Base-by-base conservation (phyloP, 2,329 filamentous ascomycete species). In the Shiraia sp. region DNA sequence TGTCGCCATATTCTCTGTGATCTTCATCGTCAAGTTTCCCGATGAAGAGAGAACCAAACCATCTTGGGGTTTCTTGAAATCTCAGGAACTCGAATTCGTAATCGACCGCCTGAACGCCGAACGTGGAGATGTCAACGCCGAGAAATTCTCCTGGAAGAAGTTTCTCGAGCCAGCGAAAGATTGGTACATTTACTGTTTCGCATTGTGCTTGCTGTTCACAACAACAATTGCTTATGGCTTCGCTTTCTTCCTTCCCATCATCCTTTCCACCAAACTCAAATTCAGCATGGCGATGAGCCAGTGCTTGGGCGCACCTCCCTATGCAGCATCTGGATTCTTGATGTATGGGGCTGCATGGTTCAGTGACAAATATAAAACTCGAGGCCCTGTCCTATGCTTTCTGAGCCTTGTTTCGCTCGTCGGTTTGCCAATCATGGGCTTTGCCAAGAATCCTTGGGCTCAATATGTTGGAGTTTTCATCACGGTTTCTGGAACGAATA, bases 301-400 rank as follows among this genome's bases (percentile, higher is more conserved):
- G 31, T 60, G 57, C 24, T 46, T 58, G n/a, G 51, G 50, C 12
- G 54, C 53, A 9, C 58, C 60, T 4, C 60, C 59, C 1, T 61
- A 63, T 26, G 52, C 51, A 3, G 53, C 56, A n/a, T 53, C 50
- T 14, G 57, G 51, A 2, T 39, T 62, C 23, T 35, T 61, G 38
- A 63, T 62, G 53, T 58, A 57, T 29, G 53, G 47, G n/a, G 40
- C 53, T 4, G 57, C 51, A 3, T 57, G 51, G 50, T 53, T 57
- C 42, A 45, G 41, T 33, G 57, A 60, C 36, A 60, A 56, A 39
- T 60, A 58, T 44, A 51, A 51, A 30, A 58, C 51, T 1, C 48
- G 56, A 10, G 54, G 52, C 1, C 56, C 56, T 4, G 56, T 60
- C 2, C 42, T 60, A 12, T 47, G 44, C 32, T 47, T 49, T 25